Evolutionary conservation across 306 rosid genomes (phyloP), one percentile per base, ranked within the genome.

Genomic region (Lathyrus sativus): DNA sequence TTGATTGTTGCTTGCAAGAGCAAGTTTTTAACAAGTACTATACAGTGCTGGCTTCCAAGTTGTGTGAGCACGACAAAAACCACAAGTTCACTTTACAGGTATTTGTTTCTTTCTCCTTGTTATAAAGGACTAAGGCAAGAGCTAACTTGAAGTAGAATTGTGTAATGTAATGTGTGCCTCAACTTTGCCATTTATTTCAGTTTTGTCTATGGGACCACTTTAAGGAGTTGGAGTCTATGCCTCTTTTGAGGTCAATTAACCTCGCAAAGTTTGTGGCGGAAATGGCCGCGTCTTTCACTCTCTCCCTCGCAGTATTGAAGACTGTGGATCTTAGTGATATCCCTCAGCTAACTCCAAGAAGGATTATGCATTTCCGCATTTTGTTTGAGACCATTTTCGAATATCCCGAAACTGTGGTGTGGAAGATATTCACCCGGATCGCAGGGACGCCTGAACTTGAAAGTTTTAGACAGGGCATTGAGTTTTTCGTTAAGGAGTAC

Each of bases 81-180:
- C 97, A 93, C 81, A 93, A 87, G 81, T 90, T 93, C 67, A 93
- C 98, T 18, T 83, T 93, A 28, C 96, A 92, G 95, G 98, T 92
- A 78, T 54, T 62, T 41, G 65, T 63, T 54, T 50, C 8, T 80
- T n/a, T 35, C 39, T 35, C 28, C 44, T 43, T 26, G 11, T 37
- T 55, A 7, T 31, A 26, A 43, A 41, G 39, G 62, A 48, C 65
- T 33, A 33, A 42, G 65, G 63, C 63, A 48, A 38, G 29, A 41
- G 53, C 53, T 49, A 17, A 50, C 18, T 72, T 59, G 2, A 18
- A 45, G 44, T 43, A 35, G 29, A 57, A 24, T n/a, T 65, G 63
- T 37, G 9, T 56, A 33, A 56, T 37, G 9, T 56, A 33, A 56
- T 9, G 56, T 33, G 62, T 46, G 15, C 15, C 19, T 35, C 39